Evolutionary conservation across 2,329 filamentous ascomycete genomes (phyloP).

Genomic region (Exophiala dermatitidis): DNA sequence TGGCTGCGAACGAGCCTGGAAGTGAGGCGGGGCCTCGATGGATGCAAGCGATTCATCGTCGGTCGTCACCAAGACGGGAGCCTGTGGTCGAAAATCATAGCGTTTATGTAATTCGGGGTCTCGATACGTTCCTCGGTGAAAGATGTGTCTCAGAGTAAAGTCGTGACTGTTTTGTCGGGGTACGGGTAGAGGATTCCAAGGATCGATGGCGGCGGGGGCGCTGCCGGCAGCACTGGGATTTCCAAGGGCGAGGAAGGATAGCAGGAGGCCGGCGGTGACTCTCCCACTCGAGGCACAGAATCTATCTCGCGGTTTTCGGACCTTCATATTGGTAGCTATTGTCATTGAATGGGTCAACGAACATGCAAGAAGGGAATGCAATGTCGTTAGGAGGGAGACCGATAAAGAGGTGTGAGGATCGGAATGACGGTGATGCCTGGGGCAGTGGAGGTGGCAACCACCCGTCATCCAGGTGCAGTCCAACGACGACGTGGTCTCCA

Average conservation of each 20-base stretch:
- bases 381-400: conserved; percentile 3
- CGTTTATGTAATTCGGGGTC: conserved; percentile 71
- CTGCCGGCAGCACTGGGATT: conserved; percentile 10
- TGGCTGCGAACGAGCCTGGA: conserved; percentile 58
- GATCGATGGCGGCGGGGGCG: conserved; percentile 20
- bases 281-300: conserved; percentile 52
- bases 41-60: conserved; percentile 45
- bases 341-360: not conserved
- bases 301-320: conserved; percentile 11
- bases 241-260: conserved; percentile 60
- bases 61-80: conserved; percentile 48
- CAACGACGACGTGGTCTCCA: not conserved
- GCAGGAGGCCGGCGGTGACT: conserved; percentile 56
- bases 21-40: conserved; percentile 44
- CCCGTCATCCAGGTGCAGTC: not conserved
- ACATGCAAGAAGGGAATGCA: not conserved
- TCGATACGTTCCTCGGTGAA: conserved; percentile 77
- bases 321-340: conserved; percentile 18
- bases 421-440: not conserved
- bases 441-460: not conserved
- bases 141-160: conserved; percentile 71
- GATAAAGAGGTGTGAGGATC: not conserved
- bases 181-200: conserved; percentile 20
- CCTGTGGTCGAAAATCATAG: conserved; percentile 46
- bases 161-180: conserved; percentile 20